Evolutionary conservation across 768 basidiomycete genomes (phyloP).

Genomic region (Mycena filopes): DNA sequence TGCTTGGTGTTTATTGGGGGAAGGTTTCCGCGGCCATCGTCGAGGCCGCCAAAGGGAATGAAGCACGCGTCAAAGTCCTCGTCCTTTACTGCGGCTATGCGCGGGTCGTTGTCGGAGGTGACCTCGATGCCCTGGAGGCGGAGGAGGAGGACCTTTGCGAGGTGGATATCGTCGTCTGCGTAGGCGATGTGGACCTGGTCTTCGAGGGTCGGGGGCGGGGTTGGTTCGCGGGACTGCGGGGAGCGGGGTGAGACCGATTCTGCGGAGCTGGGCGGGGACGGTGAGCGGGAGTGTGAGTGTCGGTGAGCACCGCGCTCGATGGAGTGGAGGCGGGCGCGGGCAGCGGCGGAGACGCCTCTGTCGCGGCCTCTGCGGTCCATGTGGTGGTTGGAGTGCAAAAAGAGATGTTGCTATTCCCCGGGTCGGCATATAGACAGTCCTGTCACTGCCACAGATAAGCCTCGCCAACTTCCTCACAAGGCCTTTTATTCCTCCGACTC

Average conservation of each 20-base stretch:
- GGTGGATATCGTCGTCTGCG: constrained; percentile 72
- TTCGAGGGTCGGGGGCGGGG: constrained; percentile 58
- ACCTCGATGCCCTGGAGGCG: constrained; percentile 72
- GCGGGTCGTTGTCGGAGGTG: constrained; percentile 67
- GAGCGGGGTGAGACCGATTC: constrained; percentile 50
- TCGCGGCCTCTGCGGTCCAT: too few species aligned
- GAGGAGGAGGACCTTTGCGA: constrained; percentile 72
- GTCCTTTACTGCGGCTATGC: constrained; percentile 68
- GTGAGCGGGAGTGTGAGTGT: constrained; percentile 17
- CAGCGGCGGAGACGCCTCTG: too few species aligned
- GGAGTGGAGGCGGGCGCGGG: too few species aligned
- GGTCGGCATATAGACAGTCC: too few species aligned
- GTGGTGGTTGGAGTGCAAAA: too few species aligned
- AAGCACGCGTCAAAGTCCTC: constrained; percentile 62
- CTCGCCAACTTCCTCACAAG: too few species aligned
- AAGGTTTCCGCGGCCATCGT: constrained; percentile 25
- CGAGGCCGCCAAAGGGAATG: constrained; percentile 52
- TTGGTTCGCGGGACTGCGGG: constrained; percentile 42
- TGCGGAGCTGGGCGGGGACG: constrained; percentile 39
- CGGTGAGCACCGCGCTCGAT: too few species aligned
- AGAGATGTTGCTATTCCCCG: too few species aligned
- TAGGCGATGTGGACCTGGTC: constrained; percentile 78
- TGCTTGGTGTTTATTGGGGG: constrained; percentile 1
- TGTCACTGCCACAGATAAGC: too few species aligned
- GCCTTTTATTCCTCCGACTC: too few species aligned